These are phyloP conservation scores for Neurospora sp. DNA, from an alignment of 2,329 filamentous ascomycete genomes.

Conservation along the genomic window DNA sequence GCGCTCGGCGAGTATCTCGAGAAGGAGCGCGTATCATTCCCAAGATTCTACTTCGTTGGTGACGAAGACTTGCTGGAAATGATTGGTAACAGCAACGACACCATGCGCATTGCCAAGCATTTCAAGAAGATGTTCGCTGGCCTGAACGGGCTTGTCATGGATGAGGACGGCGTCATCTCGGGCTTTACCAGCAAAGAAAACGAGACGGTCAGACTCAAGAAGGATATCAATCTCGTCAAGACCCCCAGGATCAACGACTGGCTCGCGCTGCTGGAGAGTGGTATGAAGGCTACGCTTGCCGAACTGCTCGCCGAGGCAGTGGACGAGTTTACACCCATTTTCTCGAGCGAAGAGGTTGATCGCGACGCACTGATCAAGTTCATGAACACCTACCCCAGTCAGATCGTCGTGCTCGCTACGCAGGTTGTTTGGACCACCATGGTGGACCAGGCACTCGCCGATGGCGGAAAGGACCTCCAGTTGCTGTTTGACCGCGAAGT, in stretches of 20 bases:
- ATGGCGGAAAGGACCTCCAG: conserved; percentile 59
- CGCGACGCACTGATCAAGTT: conserved; percentile 64
- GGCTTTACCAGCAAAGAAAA: conserved; percentile 94
- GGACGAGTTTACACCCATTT: conserved; percentile 69
- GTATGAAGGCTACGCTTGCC: conserved; percentile 89
- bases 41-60: conserved; percentile 98
- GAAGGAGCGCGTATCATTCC: conserved; percentile 93
- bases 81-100: conserved; percentile 98
- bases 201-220: conserved; percentile 78
- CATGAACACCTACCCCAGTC: conserved; percentile 75
- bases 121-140: conserved; percentile 99
- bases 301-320: conserved; percentile 83
- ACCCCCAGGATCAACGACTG: conserved; percentile 98
- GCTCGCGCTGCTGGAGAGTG: conserved; percentile 84
- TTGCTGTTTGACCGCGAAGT: conserved; percentile 73
- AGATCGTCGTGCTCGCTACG: conserved; percentile 89
- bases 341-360: conserved; percentile 62
- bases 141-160: conserved; percentile 79
- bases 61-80: conserved; percentile 98
- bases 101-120: conserved; percentile 90
- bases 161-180: conserved; percentile 80
- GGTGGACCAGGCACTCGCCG: conserved; percentile 66
- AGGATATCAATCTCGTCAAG: conserved; percentile 83
- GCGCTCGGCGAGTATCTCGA: conserved; percentile 97
- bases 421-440: conserved; percentile 89